Evolutionary conservation across 208 protist species (phyloP).

Genomic region (Wallacemonas sp.): DNA sequence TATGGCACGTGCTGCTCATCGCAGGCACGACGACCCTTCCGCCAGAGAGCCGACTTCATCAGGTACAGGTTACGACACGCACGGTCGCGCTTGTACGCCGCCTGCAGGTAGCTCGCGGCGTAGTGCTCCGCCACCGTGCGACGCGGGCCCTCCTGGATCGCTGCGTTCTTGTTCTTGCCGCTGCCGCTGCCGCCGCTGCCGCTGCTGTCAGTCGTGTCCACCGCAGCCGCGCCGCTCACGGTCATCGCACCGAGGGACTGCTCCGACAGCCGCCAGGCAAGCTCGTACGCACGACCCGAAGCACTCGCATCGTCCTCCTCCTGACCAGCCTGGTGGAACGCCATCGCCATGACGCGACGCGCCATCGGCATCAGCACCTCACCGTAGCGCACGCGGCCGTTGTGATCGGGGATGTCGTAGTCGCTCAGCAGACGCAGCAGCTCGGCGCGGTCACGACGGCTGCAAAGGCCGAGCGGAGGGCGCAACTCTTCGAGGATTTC

Average conservation of each 20-base stretch:
- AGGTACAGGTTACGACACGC: slow-evolving; percentile 59
- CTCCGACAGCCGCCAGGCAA: slow-evolving; percentile 76
- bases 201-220: neutral
- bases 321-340: slow-evolving; percentile 48
- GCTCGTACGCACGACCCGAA: slow-evolving; percentile 45
- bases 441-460: slow-evolving; percentile 71
- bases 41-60: slow-evolving; percentile 56
- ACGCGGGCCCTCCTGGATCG: slow-evolving; percentile 1
- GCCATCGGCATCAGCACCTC: slow-evolving; percentile 85
- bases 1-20: slow-evolving; percentile 59
- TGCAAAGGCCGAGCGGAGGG: slow-evolving; percentile 79
- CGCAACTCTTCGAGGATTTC: slow-evolving; percentile 79
- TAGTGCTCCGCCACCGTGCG: slow-evolving; percentile 77
- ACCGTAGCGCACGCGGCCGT: slow-evolving; percentile 84
- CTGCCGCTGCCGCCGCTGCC: neutral
- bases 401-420: slow-evolving; percentile 88
- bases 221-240: neutral
- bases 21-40: slow-evolving; percentile 55
- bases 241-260: slow-evolving; percentile 45
- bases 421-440: slow-evolving; percentile 77
- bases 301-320: slow-evolving; percentile 35
- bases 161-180: neutral
- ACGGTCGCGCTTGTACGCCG: slow-evolving; percentile 78
- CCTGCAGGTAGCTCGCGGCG: slow-evolving; percentile 81
- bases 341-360: slow-evolving; percentile 80